phyloP scores from a whole-genome alignment of 495 filamentous ascomycete genomes.

The Xylaria telfairii region DNA sequence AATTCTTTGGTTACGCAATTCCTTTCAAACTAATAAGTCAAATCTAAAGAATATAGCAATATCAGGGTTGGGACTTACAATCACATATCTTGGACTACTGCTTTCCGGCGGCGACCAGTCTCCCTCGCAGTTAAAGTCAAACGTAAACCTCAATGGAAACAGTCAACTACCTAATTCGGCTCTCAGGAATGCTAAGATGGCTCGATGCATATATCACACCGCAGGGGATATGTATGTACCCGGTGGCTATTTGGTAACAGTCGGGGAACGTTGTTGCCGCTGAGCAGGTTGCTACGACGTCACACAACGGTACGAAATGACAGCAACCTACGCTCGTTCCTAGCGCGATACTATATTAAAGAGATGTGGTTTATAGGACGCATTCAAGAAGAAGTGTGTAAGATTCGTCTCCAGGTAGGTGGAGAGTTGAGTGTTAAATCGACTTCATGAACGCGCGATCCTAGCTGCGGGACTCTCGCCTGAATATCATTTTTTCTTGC shows the following conservation, averaged over 20 bases:
- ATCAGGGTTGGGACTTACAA: neutral
- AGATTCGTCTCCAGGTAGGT: neutral
- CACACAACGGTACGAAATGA: neutral
- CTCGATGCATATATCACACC: too few relatives aligned
- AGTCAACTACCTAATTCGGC: too few relatives aligned
- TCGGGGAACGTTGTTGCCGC: neutral
- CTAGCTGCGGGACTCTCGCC: neutral
- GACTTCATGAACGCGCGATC: neutral
- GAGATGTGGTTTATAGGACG: neutral
- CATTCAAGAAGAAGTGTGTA: neutral
- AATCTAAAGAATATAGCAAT: constrained; percentile 6
- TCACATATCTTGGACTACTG: neutral
- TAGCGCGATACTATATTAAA: neutral
- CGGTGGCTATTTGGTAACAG: too few relatives aligned
- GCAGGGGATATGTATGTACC: too few relatives aligned
- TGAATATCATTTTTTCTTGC: neutral
- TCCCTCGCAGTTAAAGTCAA: constrained; percentile 6
- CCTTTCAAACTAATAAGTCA: neutral
- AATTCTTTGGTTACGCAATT: neutral
- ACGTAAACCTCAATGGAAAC: neutral
- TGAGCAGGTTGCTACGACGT: too few relatives aligned
- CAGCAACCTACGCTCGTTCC: neutral
- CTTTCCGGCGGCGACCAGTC: neutral
- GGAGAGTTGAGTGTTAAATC: neutral
- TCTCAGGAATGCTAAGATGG: too few relatives aligned